A percentile compares a stretch with the other conserved stretches of the same genome.
Evolutionary conservation across 179 eudicot species (phyloP).

Genomic region (Patellifolia procumbens): DNA sequence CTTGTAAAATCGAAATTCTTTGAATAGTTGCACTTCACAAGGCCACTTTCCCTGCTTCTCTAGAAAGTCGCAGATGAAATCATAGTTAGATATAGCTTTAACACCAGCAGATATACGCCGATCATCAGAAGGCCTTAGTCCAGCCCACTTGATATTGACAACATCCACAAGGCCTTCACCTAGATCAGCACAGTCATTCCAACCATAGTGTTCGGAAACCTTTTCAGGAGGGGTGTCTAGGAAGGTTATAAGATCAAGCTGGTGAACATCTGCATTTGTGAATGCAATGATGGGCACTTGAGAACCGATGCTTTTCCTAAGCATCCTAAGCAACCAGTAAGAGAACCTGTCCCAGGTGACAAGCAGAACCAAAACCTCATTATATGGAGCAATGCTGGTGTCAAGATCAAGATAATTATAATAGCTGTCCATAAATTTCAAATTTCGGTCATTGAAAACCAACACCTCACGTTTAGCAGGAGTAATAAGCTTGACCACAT

Average conservation of each 20-base stretch:
- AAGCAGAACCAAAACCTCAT: too few relatives aligned
- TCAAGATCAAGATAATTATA: too few relatives aligned
- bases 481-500: background rate
- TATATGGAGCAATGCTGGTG: too few relatives aligned
- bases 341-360: too few relatives aligned
- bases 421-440: background rate
- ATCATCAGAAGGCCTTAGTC: constrained; percentile 6
- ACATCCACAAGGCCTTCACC: background rate
- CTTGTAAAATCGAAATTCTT: background rate
- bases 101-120: background rate
- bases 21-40: background rate
- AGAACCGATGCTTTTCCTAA: constrained; percentile 2
- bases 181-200: constrained; percentile 7
- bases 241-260: constrained; percentile 5
- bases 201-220: background rate
- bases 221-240: constrained; percentile 1
- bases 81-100: background rate
- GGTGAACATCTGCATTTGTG: background rate
- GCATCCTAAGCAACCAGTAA: background rate
- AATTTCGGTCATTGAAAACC: background rate
- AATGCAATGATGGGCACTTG: constrained; percentile 1
- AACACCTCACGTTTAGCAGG: background rate
- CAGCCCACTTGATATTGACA: constrained; percentile 9
- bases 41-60: background rate
- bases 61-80: background rate